Evolutionary conservation across 2,329 filamentous ascomycete species (phyloP), one percentile per base, ranked within the genome.

Genomic region (Setomelanomma holmii): DNA sequence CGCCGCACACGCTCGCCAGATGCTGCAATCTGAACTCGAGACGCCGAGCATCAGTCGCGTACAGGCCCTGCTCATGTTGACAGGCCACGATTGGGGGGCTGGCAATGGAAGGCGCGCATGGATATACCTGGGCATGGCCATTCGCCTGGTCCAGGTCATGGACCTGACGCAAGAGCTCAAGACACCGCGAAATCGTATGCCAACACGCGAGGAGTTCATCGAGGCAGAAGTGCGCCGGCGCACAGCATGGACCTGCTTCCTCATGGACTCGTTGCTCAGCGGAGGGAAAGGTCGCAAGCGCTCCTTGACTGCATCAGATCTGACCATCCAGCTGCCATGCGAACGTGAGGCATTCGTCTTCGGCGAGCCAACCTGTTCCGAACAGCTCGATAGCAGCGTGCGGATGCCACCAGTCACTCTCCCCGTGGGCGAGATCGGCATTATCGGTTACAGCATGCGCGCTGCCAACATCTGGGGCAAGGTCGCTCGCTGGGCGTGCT

Each of bases 71-170:
- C 58, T 79, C 44, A 75, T 80, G 67, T 52, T 80, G 19, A 78
- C 78, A 0, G 76, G 75, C n/a, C 75, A 79, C 46, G 76, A 78
- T 49, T 80, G 78, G 75, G 75, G 70, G 51, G 80, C 76, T 47
- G 79, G 76, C 53, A 77, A 76, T 34, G 74, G 74, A 2, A 60
- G 72, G 19, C 55, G 73, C 34, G 74, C 74, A 0, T 76, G 74
- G 74, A 76, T 76, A 45, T 76, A 75, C 38, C 68, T 76, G 34
- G 74, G 74, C 52, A 76, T 76, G 71, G 74, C 74, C 19, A 75
- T 76, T 12, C 64, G 74, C 5, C 70, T 76, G 40, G 73, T 74
- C 44, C 72, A 76, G 55, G 71, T 76, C 56, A 73, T 76, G 68
- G 73, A 74, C 49, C 63, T 76, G 33, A 74, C 72, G 16, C 71